phyloP scores from a whole-genome alignment of 129 eudicot species.

The carrot (Daucus carota) region DNA sequence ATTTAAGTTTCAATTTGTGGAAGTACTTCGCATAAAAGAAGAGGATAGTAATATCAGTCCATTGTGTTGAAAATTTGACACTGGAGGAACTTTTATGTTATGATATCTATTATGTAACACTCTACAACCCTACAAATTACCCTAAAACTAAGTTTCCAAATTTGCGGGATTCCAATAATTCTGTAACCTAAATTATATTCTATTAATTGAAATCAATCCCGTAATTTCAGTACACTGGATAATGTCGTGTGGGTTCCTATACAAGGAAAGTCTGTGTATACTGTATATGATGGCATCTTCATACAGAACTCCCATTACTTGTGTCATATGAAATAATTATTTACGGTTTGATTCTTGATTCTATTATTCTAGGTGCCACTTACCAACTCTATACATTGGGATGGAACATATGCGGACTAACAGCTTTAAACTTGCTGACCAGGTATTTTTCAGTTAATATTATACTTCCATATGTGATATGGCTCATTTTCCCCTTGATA shows the following conservation, averaged over 20 bases:
- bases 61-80: not conserved
- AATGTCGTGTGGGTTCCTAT: not conserved
- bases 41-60: not conserved
- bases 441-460: slow-evolving; percentile 37
- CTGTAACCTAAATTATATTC: too few species aligned
- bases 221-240: not conserved
- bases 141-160: not conserved
- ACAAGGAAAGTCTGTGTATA: not conserved
- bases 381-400: slow-evolving; percentile 84
- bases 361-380: slow-evolving; percentile 68
- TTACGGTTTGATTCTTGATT: slow-evolving; percentile 24
- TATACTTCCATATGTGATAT: not conserved
- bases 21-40: not conserved
- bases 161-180: not conserved
- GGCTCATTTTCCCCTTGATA: slow-evolving; percentile 2
- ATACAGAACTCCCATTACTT: slow-evolving; percentile 14
- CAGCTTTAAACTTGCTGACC: slow-evolving; percentile 97
- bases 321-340: slow-evolving; percentile 9
- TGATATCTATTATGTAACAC: not conserved
- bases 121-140: not conserved
- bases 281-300: not conserved
- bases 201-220: not conserved
- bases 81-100: not conserved
- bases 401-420: slow-evolving; percentile 99
- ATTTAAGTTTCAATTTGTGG: not conserved